phyloP scores from a whole-genome alignment of 2,329 filamentous ascomycete species.

The Amauroascus niger region DNA sequence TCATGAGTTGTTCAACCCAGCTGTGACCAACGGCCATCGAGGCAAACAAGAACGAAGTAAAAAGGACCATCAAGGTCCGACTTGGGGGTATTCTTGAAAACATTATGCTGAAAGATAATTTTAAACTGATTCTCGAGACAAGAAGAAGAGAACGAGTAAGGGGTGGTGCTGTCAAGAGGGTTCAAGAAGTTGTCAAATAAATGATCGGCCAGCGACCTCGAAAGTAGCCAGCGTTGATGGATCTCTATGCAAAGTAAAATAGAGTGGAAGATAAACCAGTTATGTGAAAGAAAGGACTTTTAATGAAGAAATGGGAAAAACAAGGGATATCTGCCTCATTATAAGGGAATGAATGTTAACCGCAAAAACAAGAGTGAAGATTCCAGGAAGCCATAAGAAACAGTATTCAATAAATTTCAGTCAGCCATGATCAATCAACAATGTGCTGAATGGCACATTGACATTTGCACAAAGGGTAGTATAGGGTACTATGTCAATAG shows the following conservation, averaged over 20 bases:
- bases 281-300: too few species aligned
- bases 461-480: too few species aligned
- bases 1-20: constrained; percentile 70
- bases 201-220: constrained; percentile 5
- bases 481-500: too few species aligned
- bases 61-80: background rate
- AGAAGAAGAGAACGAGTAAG: background rate
- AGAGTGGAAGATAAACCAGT: too few species aligned
- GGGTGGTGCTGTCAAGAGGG: background rate
- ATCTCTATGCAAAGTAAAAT: too few species aligned
- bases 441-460: background rate
- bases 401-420: background rate
- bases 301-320: background rate
- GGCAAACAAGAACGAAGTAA: background rate
- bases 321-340: background rate
- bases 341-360: background rate
- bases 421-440: background rate
- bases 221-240: background rate
- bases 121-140: background rate
- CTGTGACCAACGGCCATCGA: constrained; percentile 45
- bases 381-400: background rate
- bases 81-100: background rate
- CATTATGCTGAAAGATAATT: background rate
- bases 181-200: background rate
- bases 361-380: constrained; percentile 2